Evolutionary conservation across 257 asterid genomes (phyloP), one percentile per base, ranked within the genome.

Genomic region (Knoxia roxburghii): DNA sequence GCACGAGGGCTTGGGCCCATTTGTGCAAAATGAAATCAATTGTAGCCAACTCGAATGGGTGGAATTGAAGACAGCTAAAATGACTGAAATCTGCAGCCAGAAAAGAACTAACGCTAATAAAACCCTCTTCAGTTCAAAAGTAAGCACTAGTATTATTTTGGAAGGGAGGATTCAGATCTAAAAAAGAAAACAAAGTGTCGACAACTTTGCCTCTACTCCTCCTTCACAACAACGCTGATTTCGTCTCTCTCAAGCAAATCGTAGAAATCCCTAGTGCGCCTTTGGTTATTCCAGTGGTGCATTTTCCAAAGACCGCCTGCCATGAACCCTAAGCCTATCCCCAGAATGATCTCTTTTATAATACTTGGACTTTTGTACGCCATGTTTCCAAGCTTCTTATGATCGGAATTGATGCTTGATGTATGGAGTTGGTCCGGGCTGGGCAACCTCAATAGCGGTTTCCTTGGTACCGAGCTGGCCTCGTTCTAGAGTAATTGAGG

Each of bases 271-370:
- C 56, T 81, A 0, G 83, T 79, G 43, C 78, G 71, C 67, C 87
- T 78, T 70, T 82, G 90, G 65, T 73, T 72, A 66, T 63, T 82
- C 95, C 93, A 87, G 26, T 89, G 93, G 73, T 80, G 86, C 87
- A 73, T 81, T 65, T 89, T 85, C 87, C 87, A 89, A 2, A 85
- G 61, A 10, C 93, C 87, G 54, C 96, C 89, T 0, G 92, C 96
- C 32, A 56, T 76, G 2, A 85, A 57, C 27, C 92, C 92, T 20
- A 87, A 81, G 20, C 77, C 41, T 1, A 77, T 69, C 27, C 88
- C 96, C 50, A 82, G 68, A 5, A 85, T 0, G 20, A 85, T 76
- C 83, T 87, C 93, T 76, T 89, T 86, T 37, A 80, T 26, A 35
- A 86, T 69, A 65, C 83, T 84, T 13, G 95, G 96, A 26, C 89